Evolutionary conservation across 352 stramenopile species (phyloP), one percentile per base, ranked within the genome.

Genomic region (Pythium phragmitis): DNA sequence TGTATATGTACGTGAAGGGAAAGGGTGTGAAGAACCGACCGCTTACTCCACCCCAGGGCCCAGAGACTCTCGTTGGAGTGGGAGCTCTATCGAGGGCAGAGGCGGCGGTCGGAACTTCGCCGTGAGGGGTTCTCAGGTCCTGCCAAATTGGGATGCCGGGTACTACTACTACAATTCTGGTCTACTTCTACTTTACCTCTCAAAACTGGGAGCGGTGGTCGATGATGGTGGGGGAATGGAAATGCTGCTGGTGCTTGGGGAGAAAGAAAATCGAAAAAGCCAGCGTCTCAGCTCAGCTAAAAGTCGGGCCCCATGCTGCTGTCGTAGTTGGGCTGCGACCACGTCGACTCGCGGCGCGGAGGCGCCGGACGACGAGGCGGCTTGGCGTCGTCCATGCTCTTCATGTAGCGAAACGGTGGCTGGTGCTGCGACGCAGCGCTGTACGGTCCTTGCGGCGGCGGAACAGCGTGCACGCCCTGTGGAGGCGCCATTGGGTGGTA

Each of bases 321-420:
- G 49, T 62, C 66, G 66, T 72, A 72, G 34, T 51, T 65, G 13
- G 55, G 41, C 45, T 72, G 66, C n/a, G 80, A 86, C 51, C 80
- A 90, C 45, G 79, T 85, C 19, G 76, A 63, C 49, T 92, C 83
- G 43, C 83, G 77, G 28, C 76, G 66, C 34, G 57, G 56, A 9
- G 57, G 67, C 3, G 53, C 50, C 11, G 55, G 67, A 6, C 61
- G 61, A 28, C 61, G 61, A 9, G 62, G 57, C 8, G 61, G 43
- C 73, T 84, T 75, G 53, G 46, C 51, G 49, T 90, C 76, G 42
- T 89, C 83, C 74, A 89, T 87, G 51, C 64, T 77, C 57, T 88
- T 89, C 60, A 87, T 68, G 64, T 90, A 92, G 23, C 82, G 83
- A 58, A 77, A 92, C 63, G 61, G 73, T 43, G 85, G 78, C 6